phyloP scores from a whole-genome alignment of 2,329 filamentous ascomycete genomes.

The Trichoderma gracile region DNA sequence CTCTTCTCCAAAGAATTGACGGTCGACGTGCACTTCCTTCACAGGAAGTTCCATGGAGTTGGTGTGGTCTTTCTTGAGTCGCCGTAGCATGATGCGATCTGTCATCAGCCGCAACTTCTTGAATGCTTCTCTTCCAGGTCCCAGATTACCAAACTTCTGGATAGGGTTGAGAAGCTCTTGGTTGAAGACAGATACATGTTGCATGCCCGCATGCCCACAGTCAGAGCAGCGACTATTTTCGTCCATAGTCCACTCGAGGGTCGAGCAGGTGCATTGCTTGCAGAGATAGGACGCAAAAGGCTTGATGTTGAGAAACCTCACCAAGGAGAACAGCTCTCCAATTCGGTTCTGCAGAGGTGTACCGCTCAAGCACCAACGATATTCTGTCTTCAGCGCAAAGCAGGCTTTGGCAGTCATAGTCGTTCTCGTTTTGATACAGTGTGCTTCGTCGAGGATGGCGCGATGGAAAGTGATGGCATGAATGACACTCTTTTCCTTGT shows the following conservation, averaged over 20 bases:
- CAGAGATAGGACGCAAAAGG: constrained; percentile 95
- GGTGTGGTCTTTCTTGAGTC: constrained; percentile 90
- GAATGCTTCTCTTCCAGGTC: constrained; percentile 69
- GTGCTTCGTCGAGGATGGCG: constrained; percentile 90
- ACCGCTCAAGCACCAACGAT: constrained; percentile 94
- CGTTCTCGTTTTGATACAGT: constrained; percentile 88
- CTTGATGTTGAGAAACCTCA: constrained; percentile 84
- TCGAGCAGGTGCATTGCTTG: constrained; percentile 78
- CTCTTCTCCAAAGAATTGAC: constrained; percentile 94
- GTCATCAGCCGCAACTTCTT: constrained; percentile 84
- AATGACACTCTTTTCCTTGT: constrained; percentile 78
- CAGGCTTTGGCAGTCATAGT: constrained; percentile 94
- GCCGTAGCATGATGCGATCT: constrained; percentile 91
- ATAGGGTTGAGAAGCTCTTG: constrained; percentile 91
- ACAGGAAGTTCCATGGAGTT: constrained; percentile 94
- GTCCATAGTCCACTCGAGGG: constrained; percentile 80
- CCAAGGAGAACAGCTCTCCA: constrained; percentile 91
- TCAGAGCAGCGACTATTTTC: constrained; percentile 67
- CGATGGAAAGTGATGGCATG: constrained; percentile 87
- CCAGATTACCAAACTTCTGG: constrained; percentile 60
- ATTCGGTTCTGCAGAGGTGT: constrained; percentile 97
- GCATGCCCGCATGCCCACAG: constrained; percentile 54
- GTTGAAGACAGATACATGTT: constrained; percentile 70
- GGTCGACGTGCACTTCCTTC: constrained; percentile 88
- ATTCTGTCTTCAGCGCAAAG: constrained; percentile 82